Base-by-base conservation (phyloP, 441 rosid genomes). In the Metrosideros polymorpha region DNA sequence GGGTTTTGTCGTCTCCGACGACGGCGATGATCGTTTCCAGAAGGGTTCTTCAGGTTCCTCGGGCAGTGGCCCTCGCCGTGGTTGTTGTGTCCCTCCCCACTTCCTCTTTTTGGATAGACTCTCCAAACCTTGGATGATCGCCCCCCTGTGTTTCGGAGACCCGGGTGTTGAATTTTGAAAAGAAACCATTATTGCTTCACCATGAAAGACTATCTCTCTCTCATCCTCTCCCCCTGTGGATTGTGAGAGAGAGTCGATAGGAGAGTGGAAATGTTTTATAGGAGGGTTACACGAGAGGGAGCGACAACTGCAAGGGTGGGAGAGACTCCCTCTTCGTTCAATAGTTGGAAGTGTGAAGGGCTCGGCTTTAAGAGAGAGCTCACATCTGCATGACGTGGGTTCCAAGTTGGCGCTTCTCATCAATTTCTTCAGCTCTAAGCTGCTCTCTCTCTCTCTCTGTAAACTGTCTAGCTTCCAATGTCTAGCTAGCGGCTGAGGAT, bases 81-180 rank as follows among this genome's bases (percentile, higher is more conserved):
- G n/a, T 39, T 27, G 86, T 8, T 49, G 25, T 9, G 87, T 19
- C 10, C 91, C 93, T 71, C 86, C 92, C 89, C 87, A 61, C 88
- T 91, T 94, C 82, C 98, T 91, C 91, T 95, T 95, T 86, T 88
- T 94, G 18, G 92, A 91, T 47, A 76, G 85, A 87, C 87, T 84
- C 59, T 88, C 91, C 45, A 91, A 52, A 57, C 90, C 91, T 27
- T 77, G 54, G 24, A 54, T 22, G 63, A 53, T 87, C 53, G 86
- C 32, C 57, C 86, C 89, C 75, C 86, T 84, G 82, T 77, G 90
- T 53, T 90, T 90, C 25, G 92, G 90, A 52, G 93, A 90, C 43
- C 88, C 83, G 85, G 87, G 84, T 52, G 91, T 86, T 24, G 49
- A 71, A 71, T 71, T 71, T 88, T 93, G 91, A 85, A 94, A 88